Evolutionary conservation across 1,139 yeast species (phyloP), one percentile per base, ranked within the genome.

Genomic region (Scheffersomyces segobiensis): DNA sequence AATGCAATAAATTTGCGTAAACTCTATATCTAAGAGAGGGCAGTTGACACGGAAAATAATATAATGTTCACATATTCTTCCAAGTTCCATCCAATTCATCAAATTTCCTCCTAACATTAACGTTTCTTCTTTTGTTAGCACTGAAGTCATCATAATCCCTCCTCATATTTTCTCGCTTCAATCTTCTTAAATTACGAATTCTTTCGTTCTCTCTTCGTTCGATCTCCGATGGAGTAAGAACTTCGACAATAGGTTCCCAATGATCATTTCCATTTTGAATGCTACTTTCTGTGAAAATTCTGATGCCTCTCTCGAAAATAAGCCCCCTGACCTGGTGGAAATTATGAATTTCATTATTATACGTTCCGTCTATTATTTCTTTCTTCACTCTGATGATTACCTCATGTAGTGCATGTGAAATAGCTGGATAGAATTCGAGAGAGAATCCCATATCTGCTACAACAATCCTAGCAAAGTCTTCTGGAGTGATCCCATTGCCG

Each of bases 131-230:
- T 57, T 80, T 77, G 52, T 73, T 67, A 18, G 71, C 63, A 20
- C 73, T 68, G 53, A 65, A 70, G 56, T 79, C 82, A 62, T 77
- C 82, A 46, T 73, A 78, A 61, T 78, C 89, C 47, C 87, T 82
- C 64, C 88, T 81, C 81, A 90, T 86, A 26, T 92, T 87, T 71
- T 96, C 99, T 73, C 99, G 86, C 78, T 96, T 93, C 68, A 93
- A 81, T 70, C 99, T 86, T 73, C 99, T 86, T 61, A 92, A 83
- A 69, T 91, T 92, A 73, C 99, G 85, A 64, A 93, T 98, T 68
- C 97, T 87, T 74, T 96, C 99, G 64, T 93, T 92, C 70, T 95
- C 98, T 62, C 98, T 84, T 75, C 91, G 89, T 70, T 93, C 98
- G 59, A 95, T 92, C 74, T 95, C 99, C 83, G 95, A 93, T 54